These are phyloP conservation scores for Pestalotiopsis sp. DNA, from an alignment of 2,329 filamentous ascomycete species.

Conservation along the genomic window DNA sequence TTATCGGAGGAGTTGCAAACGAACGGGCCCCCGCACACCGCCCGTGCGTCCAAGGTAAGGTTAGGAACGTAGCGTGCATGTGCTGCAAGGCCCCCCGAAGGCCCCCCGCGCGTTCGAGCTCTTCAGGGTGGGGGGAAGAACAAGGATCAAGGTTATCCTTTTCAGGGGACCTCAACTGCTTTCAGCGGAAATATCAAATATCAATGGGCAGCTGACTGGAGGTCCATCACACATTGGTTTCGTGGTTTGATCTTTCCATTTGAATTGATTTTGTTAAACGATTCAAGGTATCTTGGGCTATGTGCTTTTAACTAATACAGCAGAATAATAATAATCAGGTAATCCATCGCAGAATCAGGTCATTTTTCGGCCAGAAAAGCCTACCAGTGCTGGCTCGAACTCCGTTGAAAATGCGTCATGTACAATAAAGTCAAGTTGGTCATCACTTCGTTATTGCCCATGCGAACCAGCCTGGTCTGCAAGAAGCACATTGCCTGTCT, in stretches of 20 bases:
- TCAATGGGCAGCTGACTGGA: too few species aligned
- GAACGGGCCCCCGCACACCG: too few species aligned
- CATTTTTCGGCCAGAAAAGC: neutral
- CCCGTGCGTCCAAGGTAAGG: too few species aligned
- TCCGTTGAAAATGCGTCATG: neutral
- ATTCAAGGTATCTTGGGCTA: neutral
- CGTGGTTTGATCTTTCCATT: neutral
- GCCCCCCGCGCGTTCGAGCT: neutral
- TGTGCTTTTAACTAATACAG: neutral
- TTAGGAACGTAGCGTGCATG: neutral
- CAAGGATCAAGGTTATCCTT: neutral
- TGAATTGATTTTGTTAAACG: neutral
- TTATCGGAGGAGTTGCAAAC: too few species aligned
- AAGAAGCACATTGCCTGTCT: constrained; percentile 44
- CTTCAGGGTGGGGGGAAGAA: neutral
- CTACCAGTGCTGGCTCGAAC: neutral
- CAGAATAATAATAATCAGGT: neutral
- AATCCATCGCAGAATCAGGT: neutral
- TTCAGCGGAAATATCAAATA: too few species aligned
- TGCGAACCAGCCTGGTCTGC: constrained; percentile 47
- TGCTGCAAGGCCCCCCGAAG: neutral
- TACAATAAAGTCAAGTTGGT: neutral
- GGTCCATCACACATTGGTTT: too few species aligned
- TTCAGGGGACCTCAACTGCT: too few species aligned
- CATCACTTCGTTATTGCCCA: constrained; percentile 34